Conservation (phyloP, 2,329 filamentous ascomycete species). For the Hypoxylon sp. region DNA sequence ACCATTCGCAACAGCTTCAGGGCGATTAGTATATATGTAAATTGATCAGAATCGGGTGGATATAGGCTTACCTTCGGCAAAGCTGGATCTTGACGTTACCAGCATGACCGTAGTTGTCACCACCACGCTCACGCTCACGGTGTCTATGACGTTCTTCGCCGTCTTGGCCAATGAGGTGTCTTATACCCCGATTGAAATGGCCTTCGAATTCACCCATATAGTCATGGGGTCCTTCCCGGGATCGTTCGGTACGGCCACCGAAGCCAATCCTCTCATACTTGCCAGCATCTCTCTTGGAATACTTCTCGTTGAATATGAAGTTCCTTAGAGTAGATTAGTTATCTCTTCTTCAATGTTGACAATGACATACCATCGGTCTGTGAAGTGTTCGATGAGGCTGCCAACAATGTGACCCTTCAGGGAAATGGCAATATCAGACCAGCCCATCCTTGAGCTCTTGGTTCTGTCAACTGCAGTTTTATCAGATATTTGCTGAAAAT, state of each 20-base stretch:
- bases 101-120: constrained; percentile 49
- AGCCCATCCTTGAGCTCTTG: constrained; percentile 87
- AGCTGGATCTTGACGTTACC: constrained; percentile 60
- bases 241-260: constrained; percentile 30
- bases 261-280: constrained; percentile 60
- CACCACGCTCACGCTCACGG: constrained; percentile 16
- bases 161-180: constrained; percentile 56
- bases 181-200: constrained; percentile 58
- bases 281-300: constrained; percentile 65
- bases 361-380: constrained; percentile 76
- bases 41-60: neutral
- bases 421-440: constrained; percentile 87
- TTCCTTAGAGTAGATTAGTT: constrained; percentile 65
- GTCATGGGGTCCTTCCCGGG: constrained; percentile 40
- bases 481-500: constrained; percentile 24
- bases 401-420: constrained; percentile 80
- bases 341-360: neutral
- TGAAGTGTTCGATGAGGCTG: constrained; percentile 82
- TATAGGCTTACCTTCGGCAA: constrained; percentile 60
- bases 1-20: constrained; percentile 60
- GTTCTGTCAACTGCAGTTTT: constrained; percentile 76
- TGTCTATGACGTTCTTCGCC: constrained; percentile 45
- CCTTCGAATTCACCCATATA: constrained; percentile 60
- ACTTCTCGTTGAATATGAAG: constrained; percentile 88
- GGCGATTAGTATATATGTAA: constrained; percentile 18